Evolutionary conservation across 1,139 yeast species (phyloP).

Genomic region (Hyphopichia buzzinii): DNA sequence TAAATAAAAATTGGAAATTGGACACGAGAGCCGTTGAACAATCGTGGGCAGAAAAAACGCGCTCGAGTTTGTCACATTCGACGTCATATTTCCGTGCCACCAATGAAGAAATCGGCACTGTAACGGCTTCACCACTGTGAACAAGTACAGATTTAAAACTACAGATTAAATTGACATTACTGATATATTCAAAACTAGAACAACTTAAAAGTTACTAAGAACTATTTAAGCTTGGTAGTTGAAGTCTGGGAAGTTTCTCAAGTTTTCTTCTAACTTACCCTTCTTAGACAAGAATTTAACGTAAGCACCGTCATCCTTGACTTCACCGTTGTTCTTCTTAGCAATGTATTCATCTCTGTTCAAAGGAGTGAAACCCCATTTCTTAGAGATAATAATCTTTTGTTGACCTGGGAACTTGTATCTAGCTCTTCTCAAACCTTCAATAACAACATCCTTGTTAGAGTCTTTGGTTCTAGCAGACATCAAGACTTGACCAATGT

Average conservation of each 20-base stretch:
- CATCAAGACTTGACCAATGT: constrained; percentile 97
- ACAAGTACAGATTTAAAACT: no score
- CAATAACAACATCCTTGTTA: constrained; percentile 95
- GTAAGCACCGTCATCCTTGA: constrained; percentile 99
- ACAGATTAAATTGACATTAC: no score
- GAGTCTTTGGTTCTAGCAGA: constrained; percentile 98
- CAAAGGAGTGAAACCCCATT: constrained; percentile 99
- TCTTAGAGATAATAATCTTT: constrained; percentile 97
- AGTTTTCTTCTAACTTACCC: constrained; percentile 93
- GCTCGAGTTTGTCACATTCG: no score
- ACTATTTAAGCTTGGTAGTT: constrained; percentile 48
- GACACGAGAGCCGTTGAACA: neutral
- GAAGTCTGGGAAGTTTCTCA: constrained; percentile 94
- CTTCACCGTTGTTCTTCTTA: constrained; percentile 95
- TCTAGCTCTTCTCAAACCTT: constrained; percentile 99
- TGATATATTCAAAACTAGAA: no score
- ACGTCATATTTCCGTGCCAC: no score
- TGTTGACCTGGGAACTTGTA: constrained; percentile 99
- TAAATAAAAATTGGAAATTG: neutral
- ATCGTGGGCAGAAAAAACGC: no score
- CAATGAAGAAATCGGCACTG: no score
- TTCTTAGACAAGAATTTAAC: constrained; percentile 96
- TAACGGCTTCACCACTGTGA: no score
- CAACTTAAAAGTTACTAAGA: no score
- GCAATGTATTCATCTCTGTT: constrained; percentile 96